phyloP scores from a whole-genome alignment of 192 early-diverging fungal genomes.

The Chytriomyces confervae region DNA sequence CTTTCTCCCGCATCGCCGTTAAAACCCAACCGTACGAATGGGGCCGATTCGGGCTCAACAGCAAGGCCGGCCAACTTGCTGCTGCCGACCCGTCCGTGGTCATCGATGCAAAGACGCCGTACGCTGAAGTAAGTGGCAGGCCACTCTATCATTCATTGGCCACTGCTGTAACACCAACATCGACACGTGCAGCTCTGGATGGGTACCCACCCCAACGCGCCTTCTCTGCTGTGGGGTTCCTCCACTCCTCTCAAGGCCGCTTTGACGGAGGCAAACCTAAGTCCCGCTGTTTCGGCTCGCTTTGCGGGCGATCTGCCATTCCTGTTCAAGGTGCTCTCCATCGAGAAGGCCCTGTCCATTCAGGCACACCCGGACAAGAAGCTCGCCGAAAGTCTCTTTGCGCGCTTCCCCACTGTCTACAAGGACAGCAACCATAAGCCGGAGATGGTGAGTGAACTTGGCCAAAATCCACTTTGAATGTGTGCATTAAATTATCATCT shows the following conservation, averaged over 20 bases:
- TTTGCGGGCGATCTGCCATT: slow-evolving; percentile 90
- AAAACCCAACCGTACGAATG: slow-evolving; percentile 93
- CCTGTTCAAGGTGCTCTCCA: slow-evolving; percentile 88
- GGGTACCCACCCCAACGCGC: slow-evolving; percentile 96
- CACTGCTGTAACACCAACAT: neutral
- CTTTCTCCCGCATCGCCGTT: slow-evolving; percentile 44
- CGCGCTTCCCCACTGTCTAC: slow-evolving; percentile 80
- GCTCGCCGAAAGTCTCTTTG: slow-evolving; percentile 77
- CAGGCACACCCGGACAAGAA: slow-evolving; percentile 97
- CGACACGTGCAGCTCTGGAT: slow-evolving; percentile 81
- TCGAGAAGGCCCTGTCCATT: slow-evolving; percentile 86
- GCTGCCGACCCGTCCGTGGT: slow-evolving; percentile 58
- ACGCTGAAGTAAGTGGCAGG: slow-evolving; percentile 77
- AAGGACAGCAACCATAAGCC: slow-evolving; percentile 95
- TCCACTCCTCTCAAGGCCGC: slow-evolving; percentile 61
- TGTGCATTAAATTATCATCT: neutral
- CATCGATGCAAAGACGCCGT: slow-evolving; percentile 71
- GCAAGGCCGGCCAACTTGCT: slow-evolving; percentile 88
- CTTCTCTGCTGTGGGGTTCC: slow-evolving; percentile 62
- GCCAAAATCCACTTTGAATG: neutral
- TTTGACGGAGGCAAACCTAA: slow-evolving; percentile 64
- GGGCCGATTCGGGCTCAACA: slow-evolving; percentile 84
- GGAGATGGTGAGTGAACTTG: slow-evolving; percentile 71
- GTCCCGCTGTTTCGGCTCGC: slow-evolving; percentile 56
- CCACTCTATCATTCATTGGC: neutral